These are phyloP conservation scores for Saccharomyces hybrid DNA, from an alignment of 1,139 yeast genomes.

Conservation along the genomic window DNA sequence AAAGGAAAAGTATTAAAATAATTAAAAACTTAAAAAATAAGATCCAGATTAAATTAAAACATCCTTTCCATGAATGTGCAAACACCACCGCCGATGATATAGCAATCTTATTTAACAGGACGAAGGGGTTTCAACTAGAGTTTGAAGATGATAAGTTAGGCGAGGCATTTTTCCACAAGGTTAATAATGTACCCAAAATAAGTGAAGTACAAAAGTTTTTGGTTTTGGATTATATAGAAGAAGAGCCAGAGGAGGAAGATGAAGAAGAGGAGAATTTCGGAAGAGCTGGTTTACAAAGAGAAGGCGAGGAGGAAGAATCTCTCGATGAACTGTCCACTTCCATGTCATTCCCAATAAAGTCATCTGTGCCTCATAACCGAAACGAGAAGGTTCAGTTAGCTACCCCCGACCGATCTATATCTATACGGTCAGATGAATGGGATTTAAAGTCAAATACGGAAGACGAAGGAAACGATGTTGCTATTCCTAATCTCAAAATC, in stretches of 20 bases:
- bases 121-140: constrained; percentile 14
- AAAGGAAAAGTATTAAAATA: constrained; percentile 11
- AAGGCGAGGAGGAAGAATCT: constrained; percentile 1
- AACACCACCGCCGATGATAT: constrained; percentile 6
- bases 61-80: constrained; percentile 4
- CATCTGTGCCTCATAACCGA: constrained; percentile 2
- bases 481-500: not conserved
- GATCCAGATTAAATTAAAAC: constrained; percentile 10
- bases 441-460: constrained; percentile 11
- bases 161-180: constrained; percentile 8
- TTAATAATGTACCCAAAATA: constrained; percentile 15
- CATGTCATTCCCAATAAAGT: constrained; percentile 4
- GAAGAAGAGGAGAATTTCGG: not conserved
- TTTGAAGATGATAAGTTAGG: constrained; percentile 5
- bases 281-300: not conserved
- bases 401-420: constrained; percentile 18
- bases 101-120: constrained; percentile 6
- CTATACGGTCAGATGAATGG: constrained; percentile 16
- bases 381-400: constrained; percentile 4
- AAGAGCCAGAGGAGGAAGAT: constrained; percentile 6
- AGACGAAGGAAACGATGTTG: constrained; percentile 3
- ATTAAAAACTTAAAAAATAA: constrained; percentile 11
- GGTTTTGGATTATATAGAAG: constrained; percentile 14
- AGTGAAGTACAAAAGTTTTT: constrained; percentile 23
- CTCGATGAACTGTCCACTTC: constrained; percentile 1